These are phyloP conservation scores for Lophiostoma macrostomum DNA, from an alignment of 495 filamentous ascomycete genomes.

Conservation along the genomic window DNA sequence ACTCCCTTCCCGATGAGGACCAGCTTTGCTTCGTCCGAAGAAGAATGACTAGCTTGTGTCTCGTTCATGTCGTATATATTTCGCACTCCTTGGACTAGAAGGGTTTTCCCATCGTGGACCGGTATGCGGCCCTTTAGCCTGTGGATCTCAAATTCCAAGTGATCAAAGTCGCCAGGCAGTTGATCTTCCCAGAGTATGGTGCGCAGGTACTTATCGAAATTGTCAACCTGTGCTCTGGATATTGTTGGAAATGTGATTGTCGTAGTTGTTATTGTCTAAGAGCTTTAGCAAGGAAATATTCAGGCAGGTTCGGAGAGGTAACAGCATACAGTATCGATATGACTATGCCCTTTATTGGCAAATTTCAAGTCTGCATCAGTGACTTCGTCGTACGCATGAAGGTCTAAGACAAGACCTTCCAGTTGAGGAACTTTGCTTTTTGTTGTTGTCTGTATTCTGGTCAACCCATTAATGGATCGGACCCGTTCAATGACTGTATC, in stretches of 20 bases:
- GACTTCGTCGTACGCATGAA: constrained; percentile 89
- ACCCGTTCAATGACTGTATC: constrained; percentile 63
- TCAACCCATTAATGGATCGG: constrained; percentile 81
- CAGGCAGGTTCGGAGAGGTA: not conserved
- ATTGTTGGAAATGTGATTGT: constrained; percentile 63
- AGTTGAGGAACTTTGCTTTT: constrained; percentile 76
- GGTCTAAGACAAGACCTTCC: constrained; percentile 79
- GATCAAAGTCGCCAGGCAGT: constrained; percentile 48
- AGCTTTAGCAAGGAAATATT: constrained; percentile 3
- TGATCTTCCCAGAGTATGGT: constrained; percentile 77
- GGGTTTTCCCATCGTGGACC: constrained; percentile 57
- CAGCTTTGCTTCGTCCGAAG: constrained; percentile 53
- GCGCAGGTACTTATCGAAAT: constrained; percentile 78
- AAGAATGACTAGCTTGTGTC: constrained; percentile 3
- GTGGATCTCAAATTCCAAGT: constrained; percentile 69
- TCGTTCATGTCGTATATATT: constrained; percentile 92
- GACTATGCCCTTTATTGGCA: constrained; percentile 55
- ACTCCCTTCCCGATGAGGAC: constrained; percentile 75
- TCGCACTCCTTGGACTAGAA: constrained; percentile 85
- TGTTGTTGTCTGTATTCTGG: constrained; percentile 76
- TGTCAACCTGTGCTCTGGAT: constrained; percentile 48
- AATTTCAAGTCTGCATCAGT: constrained; percentile 57
- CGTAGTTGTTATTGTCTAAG: constrained; percentile 82
- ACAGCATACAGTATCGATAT: constrained; percentile 71
- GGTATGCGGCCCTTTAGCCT: constrained; percentile 76